These are phyloP conservation scores for Pichia ethanolica DNA, from an alignment of 805 yeast species.

Conservation along the genomic window DNA sequence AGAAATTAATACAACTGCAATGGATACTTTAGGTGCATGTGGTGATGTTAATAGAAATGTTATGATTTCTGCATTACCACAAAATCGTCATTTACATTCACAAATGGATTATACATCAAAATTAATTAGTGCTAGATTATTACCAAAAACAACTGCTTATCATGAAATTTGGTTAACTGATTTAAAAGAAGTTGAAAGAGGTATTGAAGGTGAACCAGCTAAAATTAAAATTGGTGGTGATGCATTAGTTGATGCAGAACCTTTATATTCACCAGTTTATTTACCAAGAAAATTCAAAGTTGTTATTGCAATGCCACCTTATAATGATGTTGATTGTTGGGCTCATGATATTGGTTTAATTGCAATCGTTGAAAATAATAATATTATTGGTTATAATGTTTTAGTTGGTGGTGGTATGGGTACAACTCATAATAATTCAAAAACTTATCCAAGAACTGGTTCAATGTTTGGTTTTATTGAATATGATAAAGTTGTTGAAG, in stretches of 20 bases:
- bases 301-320: constrained; percentile 92
- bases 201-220: constrained; percentile 71
- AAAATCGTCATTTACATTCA: constrained; percentile 70
- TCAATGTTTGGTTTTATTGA: constrained; percentile 73
- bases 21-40: constrained; percentile 96
- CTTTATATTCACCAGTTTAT: constrained; percentile 78
- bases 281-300: constrained; percentile 94
- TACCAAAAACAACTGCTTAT: constrained; percentile 91
- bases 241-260: constrained; percentile 77
- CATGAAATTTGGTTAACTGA: constrained; percentile 84
- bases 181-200: constrained; percentile 24
- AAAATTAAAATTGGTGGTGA: constrained; percentile 86
- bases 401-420: constrained; percentile 99
- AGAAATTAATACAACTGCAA: constrained; percentile 81
- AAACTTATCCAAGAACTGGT: constrained; percentile 95
- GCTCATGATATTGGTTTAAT: constrained; percentile 92
- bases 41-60: constrained; percentile 98
- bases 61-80: constrained; percentile 85
- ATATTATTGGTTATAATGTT: constrained; percentile 75
- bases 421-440: constrained; percentile 90
- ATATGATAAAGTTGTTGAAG: constrained; percentile 61
- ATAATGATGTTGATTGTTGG: constrained; percentile 92
- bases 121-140: constrained; percentile 67
- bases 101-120: constrained; percentile 62
- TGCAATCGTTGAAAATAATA: constrained; percentile 68